Evolutionary conservation across 1,139 yeast genomes (phyloP), one percentile per base, ranked within the genome.

Genomic region (Magnusiomyces paraingens): DNA sequence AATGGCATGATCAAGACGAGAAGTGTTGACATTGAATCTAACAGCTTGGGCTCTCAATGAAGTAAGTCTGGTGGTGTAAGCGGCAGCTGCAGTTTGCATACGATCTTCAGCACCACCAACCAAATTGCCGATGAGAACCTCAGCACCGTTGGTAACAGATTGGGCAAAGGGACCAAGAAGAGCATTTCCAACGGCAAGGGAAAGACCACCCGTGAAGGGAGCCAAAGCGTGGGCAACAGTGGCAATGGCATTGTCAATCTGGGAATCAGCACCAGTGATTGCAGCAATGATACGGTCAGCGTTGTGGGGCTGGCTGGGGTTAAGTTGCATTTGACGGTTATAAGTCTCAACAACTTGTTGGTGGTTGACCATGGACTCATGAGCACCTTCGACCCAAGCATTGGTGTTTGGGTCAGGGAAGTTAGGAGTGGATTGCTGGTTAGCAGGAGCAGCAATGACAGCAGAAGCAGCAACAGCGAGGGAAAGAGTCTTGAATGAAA

Each of bases 121-220:
- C 11, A 60, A 46, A 56, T 64, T 65, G 45, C 64, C 57, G 11
- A 63, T 52, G 29, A 64, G 50, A 4, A 64, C 70, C 55, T 66
- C 68, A 45, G 66, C 64, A 42, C 70, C 70, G 58, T 66, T 64
- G 54, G 69, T 66, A 36, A 66, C 60, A n/a, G 69, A 60, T 58
- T 66, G 70, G 41, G 63, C 62, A 45, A 65, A 59, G 38, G 70
- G 70, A 11, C 70, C 70, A 5, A 65, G 58, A 15, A 66, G 53
- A 48, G 58, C 41, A 50, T 58, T 51, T 17, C 61, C 68, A 44
- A 64, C 54, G 6, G 62, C 64, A 57, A 57, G 52, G 29, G 66
- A 61, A 22, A 58, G 45, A 47, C 66, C 67, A 22, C 58, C 55
- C 12, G 68, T 61, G 47, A 61, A 43, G 20, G 64, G 62, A 36